Evolutionary conservation across 176 grass and related monocot species (phyloP).

Genomic region (Elaeis guineensis): DNA sequence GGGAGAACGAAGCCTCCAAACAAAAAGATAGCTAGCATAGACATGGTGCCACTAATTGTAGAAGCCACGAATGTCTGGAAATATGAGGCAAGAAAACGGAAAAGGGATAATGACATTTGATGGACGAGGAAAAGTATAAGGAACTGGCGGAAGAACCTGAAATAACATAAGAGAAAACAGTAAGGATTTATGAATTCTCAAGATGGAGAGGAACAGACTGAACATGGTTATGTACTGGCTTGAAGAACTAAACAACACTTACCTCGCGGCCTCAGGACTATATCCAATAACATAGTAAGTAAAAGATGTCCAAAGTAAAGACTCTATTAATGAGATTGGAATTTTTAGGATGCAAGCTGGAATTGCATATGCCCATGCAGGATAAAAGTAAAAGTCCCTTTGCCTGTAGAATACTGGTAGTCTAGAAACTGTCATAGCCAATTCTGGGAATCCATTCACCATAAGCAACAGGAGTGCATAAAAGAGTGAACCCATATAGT

Average conservation of each 20-base stretch:
- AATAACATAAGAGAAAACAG: not conserved
- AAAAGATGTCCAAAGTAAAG: constrained; percentile 62
- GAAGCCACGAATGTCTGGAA: constrained; percentile 38
- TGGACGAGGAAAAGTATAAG: constrained; percentile 52
- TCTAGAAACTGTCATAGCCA: constrained; percentile 53
- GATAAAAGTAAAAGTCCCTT: constrained; percentile 70
- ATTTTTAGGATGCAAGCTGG: constrained; percentile 59
- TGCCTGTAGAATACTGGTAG: constrained; percentile 78
- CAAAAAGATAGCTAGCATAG: constrained; percentile 27
- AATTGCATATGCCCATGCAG: constrained; percentile 80
- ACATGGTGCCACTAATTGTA: constrained; percentile 21
- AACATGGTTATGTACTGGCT: no score
- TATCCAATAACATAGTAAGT: constrained; percentile 85
- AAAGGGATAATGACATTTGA: constrained; percentile 42
- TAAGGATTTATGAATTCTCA: no score
- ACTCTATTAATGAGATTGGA: constrained; percentile 60
- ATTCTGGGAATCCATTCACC: constrained; percentile 73
- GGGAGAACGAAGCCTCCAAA: constrained; percentile 79
- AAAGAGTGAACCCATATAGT: constrained; percentile 56
- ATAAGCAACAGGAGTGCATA: constrained; percentile 49
- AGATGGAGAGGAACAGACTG: no score
- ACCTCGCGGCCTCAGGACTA: constrained; percentile 24
- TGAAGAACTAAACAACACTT: not conserved
- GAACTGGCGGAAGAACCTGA: constrained; percentile 59
- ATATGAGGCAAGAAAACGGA: constrained; percentile 47